Evolutionary conservation across 352 stramenopile genomes (phyloP).

Genomic region (Pseudoperonospora humuli): DNA sequence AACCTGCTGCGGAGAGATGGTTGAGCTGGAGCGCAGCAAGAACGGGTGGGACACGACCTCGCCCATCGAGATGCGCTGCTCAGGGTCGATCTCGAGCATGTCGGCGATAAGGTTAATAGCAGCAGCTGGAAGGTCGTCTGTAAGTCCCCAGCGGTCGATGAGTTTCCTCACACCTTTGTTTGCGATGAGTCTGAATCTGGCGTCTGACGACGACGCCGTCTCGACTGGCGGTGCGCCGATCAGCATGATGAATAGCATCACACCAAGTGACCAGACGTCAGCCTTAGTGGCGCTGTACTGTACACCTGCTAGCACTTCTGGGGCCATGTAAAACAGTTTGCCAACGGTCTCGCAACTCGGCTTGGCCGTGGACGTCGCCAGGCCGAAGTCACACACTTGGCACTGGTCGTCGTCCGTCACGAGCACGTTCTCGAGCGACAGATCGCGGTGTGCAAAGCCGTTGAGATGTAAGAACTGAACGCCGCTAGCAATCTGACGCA

Average conservation of each 20-base stretch:
- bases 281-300: constrained; percentile 69
- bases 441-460: constrained; percentile 71
- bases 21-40: constrained; percentile 22
- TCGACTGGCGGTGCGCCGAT: constrained; percentile 58
- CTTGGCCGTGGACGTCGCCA: constrained; percentile 44
- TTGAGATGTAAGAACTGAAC: constrained; percentile 71
- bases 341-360: constrained; percentile 51
- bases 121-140: constrained; percentile 34
- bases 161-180: constrained; percentile 51
- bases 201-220: constrained; percentile 42
- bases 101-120: constrained; percentile 54
- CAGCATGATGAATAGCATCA: constrained; percentile 84
- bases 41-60: constrained; percentile 60
- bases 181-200: constrained; percentile 57
- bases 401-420: constrained; percentile 61
- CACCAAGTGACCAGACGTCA: constrained; percentile 79
- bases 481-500: constrained; percentile 56
- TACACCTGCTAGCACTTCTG: constrained; percentile 58
- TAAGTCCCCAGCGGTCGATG: constrained; percentile 63
- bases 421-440: constrained; percentile 83
- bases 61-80: constrained; percentile 48
- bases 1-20: constrained; percentile 7
- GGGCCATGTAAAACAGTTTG: constrained; percentile 85
- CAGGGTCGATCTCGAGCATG: constrained; percentile 57
- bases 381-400: constrained; percentile 78